phyloP scores from a whole-genome alignment of 345 rosid species.

The Populus deltoides region DNA sequence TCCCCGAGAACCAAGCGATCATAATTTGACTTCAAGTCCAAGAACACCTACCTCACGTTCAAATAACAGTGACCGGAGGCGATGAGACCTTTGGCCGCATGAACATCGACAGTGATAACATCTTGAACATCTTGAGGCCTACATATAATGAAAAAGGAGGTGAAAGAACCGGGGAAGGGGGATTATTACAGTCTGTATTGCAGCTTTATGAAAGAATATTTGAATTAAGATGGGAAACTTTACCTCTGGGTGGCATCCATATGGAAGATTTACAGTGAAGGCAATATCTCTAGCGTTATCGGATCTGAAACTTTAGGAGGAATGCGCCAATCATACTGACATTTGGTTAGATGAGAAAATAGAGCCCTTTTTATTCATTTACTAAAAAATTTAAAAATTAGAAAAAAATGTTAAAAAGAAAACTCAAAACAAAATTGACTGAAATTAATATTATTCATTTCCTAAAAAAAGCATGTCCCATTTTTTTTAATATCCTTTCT shows the following conservation, averaged over 20 bases:
- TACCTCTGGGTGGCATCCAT: background rate
- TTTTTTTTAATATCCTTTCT: too few relatives aligned
- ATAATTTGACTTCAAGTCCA: too few relatives aligned
- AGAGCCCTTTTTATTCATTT: background rate
- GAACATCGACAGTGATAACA: background rate
- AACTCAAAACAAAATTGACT: too few relatives aligned
- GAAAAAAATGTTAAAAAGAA: too few relatives aligned
- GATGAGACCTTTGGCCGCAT: background rate
- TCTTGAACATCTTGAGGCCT: background rate
- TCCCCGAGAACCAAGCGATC: too few relatives aligned
- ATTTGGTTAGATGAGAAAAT: too few relatives aligned
- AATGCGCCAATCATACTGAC: too few relatives aligned
- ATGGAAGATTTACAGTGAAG: background rate
- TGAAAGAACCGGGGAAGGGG: background rate
- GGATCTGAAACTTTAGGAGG: background rate
- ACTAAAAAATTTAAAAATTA: too few relatives aligned
- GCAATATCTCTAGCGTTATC: background rate
- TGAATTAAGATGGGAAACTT: background rate
- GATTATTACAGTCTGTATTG: background rate
- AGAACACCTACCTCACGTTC: too few relatives aligned
- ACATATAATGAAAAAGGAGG: background rate
- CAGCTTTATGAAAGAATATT: background rate
- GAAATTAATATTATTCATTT: too few relatives aligned
- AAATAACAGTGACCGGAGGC: too few relatives aligned
- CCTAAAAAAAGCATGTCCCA: too few relatives aligned